These are phyloP conservation scores for Arxiozyma bovina DNA, from an alignment of 1,139 yeast genomes.

Conservation along the genomic window DNA sequence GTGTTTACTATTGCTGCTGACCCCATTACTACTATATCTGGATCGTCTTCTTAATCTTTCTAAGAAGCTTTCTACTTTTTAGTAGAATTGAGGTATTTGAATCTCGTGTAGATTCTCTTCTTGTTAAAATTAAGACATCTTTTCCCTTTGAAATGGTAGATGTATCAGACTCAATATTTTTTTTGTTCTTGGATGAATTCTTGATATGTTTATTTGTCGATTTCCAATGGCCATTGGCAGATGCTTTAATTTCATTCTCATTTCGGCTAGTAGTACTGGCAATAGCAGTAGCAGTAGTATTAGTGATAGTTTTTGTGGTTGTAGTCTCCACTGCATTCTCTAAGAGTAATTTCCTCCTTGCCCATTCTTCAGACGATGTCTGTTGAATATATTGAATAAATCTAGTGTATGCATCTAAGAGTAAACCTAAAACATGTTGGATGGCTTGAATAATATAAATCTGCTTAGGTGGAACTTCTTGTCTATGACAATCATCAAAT, in stretches of 20 bases:
- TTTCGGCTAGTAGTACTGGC: background rate
- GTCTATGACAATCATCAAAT: slow-evolving; percentile 18
- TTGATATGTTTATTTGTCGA: background rate
- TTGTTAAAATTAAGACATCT: background rate
- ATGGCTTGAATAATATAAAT: slow-evolving; percentile 20
- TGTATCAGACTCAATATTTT: background rate
- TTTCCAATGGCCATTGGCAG: background rate
- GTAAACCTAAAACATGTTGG: slow-evolving; percentile 20
- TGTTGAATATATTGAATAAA: slow-evolving; percentile 6
- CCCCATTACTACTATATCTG: background rate
- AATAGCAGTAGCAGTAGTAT: background rate
- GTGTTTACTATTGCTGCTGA: background rate
- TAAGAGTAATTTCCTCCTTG: background rate
- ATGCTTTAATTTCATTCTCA: background rate
- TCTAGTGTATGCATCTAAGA: slow-evolving; percentile 25
- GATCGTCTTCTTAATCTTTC: background rate
- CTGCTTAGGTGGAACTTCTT: slow-evolving; percentile 14
- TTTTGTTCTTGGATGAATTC: too few species aligned
- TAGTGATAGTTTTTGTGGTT: background rate
- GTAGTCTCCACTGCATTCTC: background rate
- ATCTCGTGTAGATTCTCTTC: background rate
- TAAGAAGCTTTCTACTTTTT: slow-evolving; percentile 1
- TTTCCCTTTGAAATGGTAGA: background rate
- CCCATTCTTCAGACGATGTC: slow-evolving; percentile 1
- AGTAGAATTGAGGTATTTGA: background rate